phyloP scores from a whole-genome alignment of 2,329 filamentous ascomycete species.

The Calonectria ilicicola region DNA sequence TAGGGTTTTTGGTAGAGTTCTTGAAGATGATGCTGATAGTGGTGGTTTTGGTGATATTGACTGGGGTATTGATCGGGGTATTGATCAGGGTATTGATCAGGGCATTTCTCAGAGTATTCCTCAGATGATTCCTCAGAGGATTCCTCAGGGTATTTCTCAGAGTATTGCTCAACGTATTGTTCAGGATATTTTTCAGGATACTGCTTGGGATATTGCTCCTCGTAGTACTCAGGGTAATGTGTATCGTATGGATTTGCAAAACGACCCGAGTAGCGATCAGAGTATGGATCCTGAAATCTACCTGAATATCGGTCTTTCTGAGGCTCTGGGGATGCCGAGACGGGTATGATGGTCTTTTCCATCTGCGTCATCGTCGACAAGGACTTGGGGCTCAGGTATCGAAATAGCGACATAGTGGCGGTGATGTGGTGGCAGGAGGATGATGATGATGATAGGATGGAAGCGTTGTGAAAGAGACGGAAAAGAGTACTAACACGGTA shows the following conservation, averaged over 20 bases:
- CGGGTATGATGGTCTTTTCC: slow-evolving; percentile 47
- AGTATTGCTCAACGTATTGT: no score
- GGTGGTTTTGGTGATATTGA: no score
- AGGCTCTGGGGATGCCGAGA: slow-evolving; percentile 36
- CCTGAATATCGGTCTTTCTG: background rate
- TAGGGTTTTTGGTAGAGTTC: background rate
- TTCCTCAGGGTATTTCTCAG: no score
- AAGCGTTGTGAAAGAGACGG: background rate
- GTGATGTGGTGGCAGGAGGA: slow-evolving; percentile 6
- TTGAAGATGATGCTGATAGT: background rate
- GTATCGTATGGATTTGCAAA: background rate
- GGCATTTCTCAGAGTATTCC: background rate
- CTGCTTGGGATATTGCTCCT: background rate
- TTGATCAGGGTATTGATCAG: no score
- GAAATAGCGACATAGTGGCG: slow-evolving; percentile 41
- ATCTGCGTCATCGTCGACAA: slow-evolving; percentile 46
- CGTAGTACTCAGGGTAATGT: background rate
- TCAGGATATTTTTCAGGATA: background rate
- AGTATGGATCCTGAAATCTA: background rate
- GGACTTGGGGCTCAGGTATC: slow-evolving; percentile 49
- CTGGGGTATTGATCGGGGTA: no score
- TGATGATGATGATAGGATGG: background rate
- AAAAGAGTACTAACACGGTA: slow-evolving; percentile 53
- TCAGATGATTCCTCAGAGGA: background rate
- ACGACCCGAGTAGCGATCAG: background rate